phyloP scores from a whole-genome alignment of 129 eudicot species.

The Pittosporum tobira region DNA sequence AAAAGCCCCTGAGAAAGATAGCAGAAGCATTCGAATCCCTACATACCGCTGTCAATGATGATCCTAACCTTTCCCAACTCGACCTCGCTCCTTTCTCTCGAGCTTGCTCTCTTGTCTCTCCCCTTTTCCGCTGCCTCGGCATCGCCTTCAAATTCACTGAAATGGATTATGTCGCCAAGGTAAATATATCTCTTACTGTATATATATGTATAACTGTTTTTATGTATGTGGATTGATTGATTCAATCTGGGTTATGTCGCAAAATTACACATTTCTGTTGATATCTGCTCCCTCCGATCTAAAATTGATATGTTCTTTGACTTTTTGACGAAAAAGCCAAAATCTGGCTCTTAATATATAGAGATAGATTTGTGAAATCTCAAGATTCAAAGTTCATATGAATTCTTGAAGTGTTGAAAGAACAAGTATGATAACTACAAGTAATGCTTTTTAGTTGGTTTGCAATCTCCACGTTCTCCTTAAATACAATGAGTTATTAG shows the following conservation, averaged over 20 bases:
- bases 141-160: slow-evolving; percentile 94
- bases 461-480: too few species aligned
- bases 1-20: slow-evolving; percentile 51
- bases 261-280: too few species aligned
- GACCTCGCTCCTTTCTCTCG: slow-evolving; percentile 58
- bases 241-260: not conserved
- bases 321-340: too few species aligned
- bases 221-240: slow-evolving; percentile 4
- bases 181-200: not conserved
- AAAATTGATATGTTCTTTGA: too few species aligned
- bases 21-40: slow-evolving; percentile 58
- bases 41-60: slow-evolving; percentile 20
- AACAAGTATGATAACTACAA: too few species aligned
- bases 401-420: too few species aligned
- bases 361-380: too few species aligned
- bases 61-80: slow-evolving; percentile 21
- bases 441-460: too few species aligned
- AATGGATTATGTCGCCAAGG: slow-evolving; percentile 88
- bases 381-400: too few species aligned
- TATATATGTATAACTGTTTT: not conserved
- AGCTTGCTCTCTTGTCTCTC: slow-evolving; percentile 88
- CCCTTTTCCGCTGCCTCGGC: slow-evolving; percentile 83
- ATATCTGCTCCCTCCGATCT: too few species aligned
- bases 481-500: too few species aligned
- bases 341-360: too few species aligned